A percentile compares a stretch with the other conserved stretches of the same genome.
phyloP scores from a whole-genome alignment of 2,329 filamentous ascomycete genomes.

The Catunica adiposa region DNA sequence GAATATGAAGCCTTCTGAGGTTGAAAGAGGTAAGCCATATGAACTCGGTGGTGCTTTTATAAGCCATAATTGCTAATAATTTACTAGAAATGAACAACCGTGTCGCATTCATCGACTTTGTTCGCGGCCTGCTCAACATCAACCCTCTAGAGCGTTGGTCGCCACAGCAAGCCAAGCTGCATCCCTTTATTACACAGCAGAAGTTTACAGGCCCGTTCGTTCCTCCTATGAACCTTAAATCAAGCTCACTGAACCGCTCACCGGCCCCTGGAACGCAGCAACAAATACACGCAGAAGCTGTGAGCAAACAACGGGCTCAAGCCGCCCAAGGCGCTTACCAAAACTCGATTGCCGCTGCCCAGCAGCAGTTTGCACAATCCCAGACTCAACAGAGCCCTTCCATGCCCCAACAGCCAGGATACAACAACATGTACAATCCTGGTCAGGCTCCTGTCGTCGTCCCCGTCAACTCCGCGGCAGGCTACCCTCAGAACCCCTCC shows the following conservation, averaged over 20 bases:
- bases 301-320: slow-evolving; percentile 79
- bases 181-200: slow-evolving; percentile 96
- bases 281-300: slow-evolving; percentile 83
- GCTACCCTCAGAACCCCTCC: slow-evolving; percentile 20
- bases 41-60: background rate
- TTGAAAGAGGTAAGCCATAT: slow-evolving; percentile 64
- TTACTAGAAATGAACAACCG: slow-evolving; percentile 90
- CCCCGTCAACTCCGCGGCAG: slow-evolving; percentile 2
- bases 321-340: slow-evolving; percentile 49
- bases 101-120: slow-evolving; percentile 94
- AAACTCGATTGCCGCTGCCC: slow-evolving; percentile 38
- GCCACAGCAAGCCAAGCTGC: slow-evolving; percentile 88
- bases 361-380: slow-evolving; percentile 13
- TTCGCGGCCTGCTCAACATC: slow-evolving; percentile 79
- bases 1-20: slow-evolving; percentile 96
- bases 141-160: slow-evolving; percentile 96
- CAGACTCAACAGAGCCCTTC: slow-evolving; percentile 18
- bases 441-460: slow-evolving; percentile 18
- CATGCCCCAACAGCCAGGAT: slow-evolving; percentile 10
- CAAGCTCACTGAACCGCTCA: slow-evolving; percentile 68
- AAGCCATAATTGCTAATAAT: background rate
- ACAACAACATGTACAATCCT: slow-evolving; percentile 51
- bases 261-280: slow-evolving; percentile 87
- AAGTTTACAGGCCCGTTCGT: slow-evolving; percentile 95
- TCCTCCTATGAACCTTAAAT: slow-evolving; percentile 90